A percentile compares a stretch with the other conserved stretches of the same genome.
These are phyloP conservation scores for Delonix regia DNA, from an alignment of 306 rosid species.

Conservation along the genomic window DNA sequence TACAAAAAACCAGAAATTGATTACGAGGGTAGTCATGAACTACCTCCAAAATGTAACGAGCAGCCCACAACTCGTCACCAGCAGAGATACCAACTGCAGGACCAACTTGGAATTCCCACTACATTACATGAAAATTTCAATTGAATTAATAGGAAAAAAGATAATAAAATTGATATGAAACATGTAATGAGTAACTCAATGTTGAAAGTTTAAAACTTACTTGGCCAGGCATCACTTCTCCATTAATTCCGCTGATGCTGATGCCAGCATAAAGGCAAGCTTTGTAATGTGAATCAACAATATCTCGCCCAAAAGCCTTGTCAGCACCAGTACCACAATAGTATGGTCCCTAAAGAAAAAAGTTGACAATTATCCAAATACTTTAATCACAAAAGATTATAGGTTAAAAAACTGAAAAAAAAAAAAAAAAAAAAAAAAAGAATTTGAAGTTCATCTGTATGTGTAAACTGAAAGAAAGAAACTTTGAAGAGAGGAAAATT, in stretches of 20 bases:
- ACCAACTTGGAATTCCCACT: slow-evolving; percentile 99
- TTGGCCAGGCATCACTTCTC: slow-evolving; percentile 99
- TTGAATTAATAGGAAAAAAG: background rate
- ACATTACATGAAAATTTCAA: slow-evolving; percentile 14
- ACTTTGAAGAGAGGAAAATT: background rate
- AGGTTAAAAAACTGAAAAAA: too few species aligned
- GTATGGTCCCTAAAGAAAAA: slow-evolving; percentile 76
- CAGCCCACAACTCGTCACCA: slow-evolving; percentile 85
- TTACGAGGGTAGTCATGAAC: background rate
- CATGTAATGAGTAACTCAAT: background rate
- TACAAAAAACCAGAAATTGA: background rate
- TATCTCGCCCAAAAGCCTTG: slow-evolving; percentile 89
- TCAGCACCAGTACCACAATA: slow-evolving; percentile 85
- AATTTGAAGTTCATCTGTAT: background rate
- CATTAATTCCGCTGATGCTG: slow-evolving; percentile 86
- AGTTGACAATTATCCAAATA: background rate
- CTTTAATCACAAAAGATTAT: background rate
- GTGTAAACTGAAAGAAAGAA: background rate
- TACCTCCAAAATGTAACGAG: slow-evolving; percentile 98
- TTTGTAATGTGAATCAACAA: slow-evolving; percentile 90
- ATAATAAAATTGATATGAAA: background rate
- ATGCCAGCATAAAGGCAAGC: slow-evolving; percentile 91
- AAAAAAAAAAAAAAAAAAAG: too few species aligned
- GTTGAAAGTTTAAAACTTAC: slow-evolving; percentile 36
- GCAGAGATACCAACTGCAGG: slow-evolving; percentile 89